Base-by-base conservation (phyloP, 139 green algal species). In the Asterochloris erici region DNA sequence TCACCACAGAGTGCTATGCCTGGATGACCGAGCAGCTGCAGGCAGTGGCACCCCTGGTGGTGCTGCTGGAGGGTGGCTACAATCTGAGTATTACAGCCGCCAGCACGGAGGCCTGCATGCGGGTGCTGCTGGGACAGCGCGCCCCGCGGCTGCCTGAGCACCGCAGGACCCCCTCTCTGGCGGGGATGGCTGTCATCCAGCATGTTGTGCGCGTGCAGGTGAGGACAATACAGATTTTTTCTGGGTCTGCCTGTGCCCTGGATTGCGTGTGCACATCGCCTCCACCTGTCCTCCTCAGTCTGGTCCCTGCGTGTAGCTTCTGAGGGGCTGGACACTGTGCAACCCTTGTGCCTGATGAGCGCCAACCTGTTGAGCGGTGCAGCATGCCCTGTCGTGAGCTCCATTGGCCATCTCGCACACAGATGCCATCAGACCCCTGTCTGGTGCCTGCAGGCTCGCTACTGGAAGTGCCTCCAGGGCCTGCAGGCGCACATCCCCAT, bases 61-160 rank as follows among this genome's bases (percentile, higher is more conserved):
- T 94, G 76, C 82, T 96, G 73, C 89, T 96, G 24, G 92, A 96
- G 85, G 92, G 92, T 24, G 92, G 92, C 73, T 96, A 96, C 90
- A 95, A 96, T 86, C 89, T 96, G 73, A 26, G 17, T 12, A 85
- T 88, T 66, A 94, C 91, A 15, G 91, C 93, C 2, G 79, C 77
- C 14, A 83, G 88, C 27, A 93, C 87, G 0, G 92, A 95, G 86
- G 92, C 91, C 0, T 91, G 88, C 74, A 23, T 96, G 79, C 84
- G 91, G 1, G 91, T 95, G 83, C 89, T 96, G 81, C 87, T 95
- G 63, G 93, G 93, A 9, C 86, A 86, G 77, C 79, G 83, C 14
- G 81, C 85, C 16, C 73, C 85, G 14, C 29, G 47, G 63, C 71
- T 88, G 76, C 81, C 81, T 0, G n/a, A 68, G 19, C 54, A 70